Evolutionary conservation across 108 stramenopile genomes (phyloP), one percentile per base, ranked within the genome.

Genomic region (Fistulifera pelliculosa): DNA sequence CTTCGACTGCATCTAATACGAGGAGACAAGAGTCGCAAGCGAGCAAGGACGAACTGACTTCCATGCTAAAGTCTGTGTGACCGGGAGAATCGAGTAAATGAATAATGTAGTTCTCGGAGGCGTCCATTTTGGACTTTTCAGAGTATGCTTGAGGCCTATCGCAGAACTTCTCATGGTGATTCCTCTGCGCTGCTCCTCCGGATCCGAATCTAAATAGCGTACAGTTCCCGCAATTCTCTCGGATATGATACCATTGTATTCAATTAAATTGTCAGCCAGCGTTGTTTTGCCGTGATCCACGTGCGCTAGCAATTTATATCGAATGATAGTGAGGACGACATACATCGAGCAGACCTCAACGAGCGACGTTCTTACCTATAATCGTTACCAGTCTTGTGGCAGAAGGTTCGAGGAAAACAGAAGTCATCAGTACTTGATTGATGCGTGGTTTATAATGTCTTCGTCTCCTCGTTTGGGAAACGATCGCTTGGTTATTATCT

Each of bases 261-360:
- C 90, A 63, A 87, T 76, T 26, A 99, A 77, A 47, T 73, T 75
- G 62, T 99, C 99, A 38, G 98, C 90, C 43, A 99, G 68, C 0
- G 99, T 96, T 7, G 99, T 99, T 73, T 99, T 99, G 28, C 99
- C 99, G 66, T 98, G 99, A 71, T 98, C 97, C n/a, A 98, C 99
- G 64, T 99, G 99, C 51, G 97, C 99, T 35, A 35, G 8, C 8
- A 8, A 3, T 6, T 6, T 8, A 35, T 35, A 6, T 6, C 31
- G 31, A 35, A 8, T 6, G 31, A 35, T 3, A 35, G 31, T 35
- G 31, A 35, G 31, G 31, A 35, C n/a, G n/a, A 35, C 31, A 3
- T 35, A 35, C 31, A 35, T 35, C 31, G 31, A 35, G 3, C 8
- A 35, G 6, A 35, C 6, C 31, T 35, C 8, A 3, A 35, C 31